Evolutionary conservation across 2,329 filamentous ascomycete genomes (phyloP), one percentile per base, ranked within the genome.

Genomic region (Paracoccidioides brasiliensis): DNA sequence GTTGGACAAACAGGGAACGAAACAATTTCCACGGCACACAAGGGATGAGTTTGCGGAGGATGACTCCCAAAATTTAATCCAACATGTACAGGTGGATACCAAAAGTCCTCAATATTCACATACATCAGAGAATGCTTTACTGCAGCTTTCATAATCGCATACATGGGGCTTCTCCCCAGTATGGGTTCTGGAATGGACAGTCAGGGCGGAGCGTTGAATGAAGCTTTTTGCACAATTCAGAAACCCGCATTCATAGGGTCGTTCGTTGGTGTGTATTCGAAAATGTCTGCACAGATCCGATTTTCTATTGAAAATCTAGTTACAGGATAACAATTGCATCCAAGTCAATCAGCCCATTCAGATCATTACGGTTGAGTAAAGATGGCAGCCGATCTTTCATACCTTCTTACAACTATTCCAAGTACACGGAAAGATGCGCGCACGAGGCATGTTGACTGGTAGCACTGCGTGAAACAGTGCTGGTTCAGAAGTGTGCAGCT

Each of bases 301-400:
- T 57, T 75, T 75, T 64, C 73, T 71, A 67, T 75, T 75, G 67
- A 75, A 75, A 5, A 72, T 73, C 73, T 75, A 60, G 41, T n/a
- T n/a, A 52, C 12, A 40, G 32, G 44, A 38, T 15, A 28, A 52
- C n/a, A 38, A 41, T 38, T 32, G 38, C 28, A 38, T 53, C 54
- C 28, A 32, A 8, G 45, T 48, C 41, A 52, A 53, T 57, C 53
- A 59, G 54, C 46, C 40, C 33, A 37, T 28, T 53, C 40, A 8
- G 41, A 12, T 10, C n/a, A 41, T 35, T 50, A 30, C 30, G 33
- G 10, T 9, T 42, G 28, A 7, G 50, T n/a, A 46, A 46, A 38
- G 28, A 22, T 46, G 51, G 32, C 32, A 40, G 2, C 10, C 8
- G 15, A 5, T 5, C 37, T 14, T 30, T 22, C 63, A 55, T 66